Evolutionary conservation across 2,329 filamentous ascomycete genomes (phyloP), one percentile per base, ranked within the genome.

Genomic region (Cladophialophora immunda): DNA sequence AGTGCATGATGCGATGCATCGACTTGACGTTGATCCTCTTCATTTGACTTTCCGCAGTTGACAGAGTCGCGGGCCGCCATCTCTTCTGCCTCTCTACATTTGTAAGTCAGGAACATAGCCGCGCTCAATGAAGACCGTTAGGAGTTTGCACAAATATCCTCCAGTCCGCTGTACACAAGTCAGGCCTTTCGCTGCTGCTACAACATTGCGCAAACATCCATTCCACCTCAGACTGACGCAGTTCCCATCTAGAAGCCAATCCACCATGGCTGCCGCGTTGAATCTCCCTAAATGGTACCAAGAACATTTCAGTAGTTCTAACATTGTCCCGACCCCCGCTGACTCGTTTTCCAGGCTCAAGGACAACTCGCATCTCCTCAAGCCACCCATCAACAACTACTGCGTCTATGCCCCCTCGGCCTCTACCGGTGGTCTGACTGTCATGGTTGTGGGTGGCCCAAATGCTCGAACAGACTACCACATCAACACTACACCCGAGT

Each of bases 381-480:
- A 97, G 78, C 95, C 95, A 0, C 95, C 95, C 1, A 90, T 98
- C 76, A 97, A 97, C 83, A 98, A 98, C 83, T 96, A 95, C 84
- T 97, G 94, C 82, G 92, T 98, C 75, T 97, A 97, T 83, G 91
- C 97, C 77, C 77, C 78, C 2, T 78, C 79, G 45, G 77, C 76
- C 5, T 92, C 94, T 71, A 95, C 97, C 68, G 92, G 94, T 76
- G 95, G 95, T 32, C 94, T 96, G 78, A 98, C 97, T 76, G 93
- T 94, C 70, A 83, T 83, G 91, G 93, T 97, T 74, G 94, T 99
- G 69, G 95, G 95, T 77, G 95, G 95, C 13, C 95, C 95, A 75
- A 98, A 98, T 80, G 92, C 92, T 68, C 89, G 95, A 71, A 97
- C 94, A 64, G 95, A 98, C 84, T 99, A 97, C 84, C 95, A 98